A percentile compares a stretch with the other conserved stretches of the same genome.
These are phyloP conservation scores for Boletus albobrunnescens DNA, from an alignment of 1,284 basidiomycete genomes.

Conservation along the genomic window DNA sequence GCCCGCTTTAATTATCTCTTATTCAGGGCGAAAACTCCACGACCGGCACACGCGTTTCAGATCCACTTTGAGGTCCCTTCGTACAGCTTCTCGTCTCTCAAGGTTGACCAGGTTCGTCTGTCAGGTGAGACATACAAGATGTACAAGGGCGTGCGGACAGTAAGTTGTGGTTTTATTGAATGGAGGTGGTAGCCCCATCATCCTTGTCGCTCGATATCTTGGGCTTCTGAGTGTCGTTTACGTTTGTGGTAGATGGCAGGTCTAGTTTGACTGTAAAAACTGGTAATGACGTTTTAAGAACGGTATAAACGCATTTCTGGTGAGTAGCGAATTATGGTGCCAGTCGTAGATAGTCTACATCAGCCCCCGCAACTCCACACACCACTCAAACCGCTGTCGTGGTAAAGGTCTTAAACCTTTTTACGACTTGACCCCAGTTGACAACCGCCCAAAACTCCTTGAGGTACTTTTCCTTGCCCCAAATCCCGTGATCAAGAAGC, in stretches of 20 bases:
- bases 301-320: constrained; percentile 11
- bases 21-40: constrained; percentile 38
- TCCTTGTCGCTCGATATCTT: neutral
- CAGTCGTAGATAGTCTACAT: constrained; percentile 5
- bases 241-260: neutral
- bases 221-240: neutral
- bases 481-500: constrained; percentile 89
- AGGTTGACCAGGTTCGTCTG: constrained; percentile 84
- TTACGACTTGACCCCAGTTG: constrained; percentile 75
- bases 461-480: constrained; percentile 90
- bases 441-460: constrained; percentile 86
- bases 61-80: constrained; percentile 71
- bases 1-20: neutral
- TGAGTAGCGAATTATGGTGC: constrained; percentile 26
- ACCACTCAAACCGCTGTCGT: constrained; percentile 9
- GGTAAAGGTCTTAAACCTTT: constrained; percentile 28
- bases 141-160: constrained; percentile 75
- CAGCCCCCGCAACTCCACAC: neutral
- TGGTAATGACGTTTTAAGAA: constrained; percentile 5
- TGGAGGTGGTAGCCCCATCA: constrained; percentile 59
- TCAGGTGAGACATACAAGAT: constrained; percentile 78
- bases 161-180: constrained; percentile 59
- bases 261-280: too few species aligned
- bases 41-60: constrained; percentile 67
- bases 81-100: constrained; percentile 75